Conservation (phyloP, 2,329 filamentous ascomycete genomes). For the Sphaerulina vaccinii region DNA sequence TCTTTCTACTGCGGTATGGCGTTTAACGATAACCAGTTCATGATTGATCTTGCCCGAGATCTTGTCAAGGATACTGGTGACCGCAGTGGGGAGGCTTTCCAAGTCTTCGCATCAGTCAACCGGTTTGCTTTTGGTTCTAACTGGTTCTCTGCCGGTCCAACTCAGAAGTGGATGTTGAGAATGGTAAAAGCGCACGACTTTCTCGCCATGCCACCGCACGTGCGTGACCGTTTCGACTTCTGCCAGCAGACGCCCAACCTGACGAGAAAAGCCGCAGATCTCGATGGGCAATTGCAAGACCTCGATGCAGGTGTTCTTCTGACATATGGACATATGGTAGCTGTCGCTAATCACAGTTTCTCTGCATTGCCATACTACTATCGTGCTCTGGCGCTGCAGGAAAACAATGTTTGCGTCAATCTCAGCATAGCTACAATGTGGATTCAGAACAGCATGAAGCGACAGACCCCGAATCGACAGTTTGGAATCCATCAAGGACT, state of each 20-base stretch:
- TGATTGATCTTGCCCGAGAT: slow-evolving; percentile 72
- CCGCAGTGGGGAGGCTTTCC: slow-evolving; percentile 77
- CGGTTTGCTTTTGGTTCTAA: slow-evolving; percentile 70
- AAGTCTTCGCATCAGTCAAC: slow-evolving; percentile 77
- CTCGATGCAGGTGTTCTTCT: slow-evolving; percentile 81
- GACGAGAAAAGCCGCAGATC: slow-evolving; percentile 31
- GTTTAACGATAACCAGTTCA: slow-evolving; percentile 73
- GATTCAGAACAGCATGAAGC: slow-evolving; percentile 83
- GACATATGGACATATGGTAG: slow-evolving; percentile 79
- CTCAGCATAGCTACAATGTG: slow-evolving; percentile 81
- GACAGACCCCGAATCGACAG: slow-evolving; percentile 86
- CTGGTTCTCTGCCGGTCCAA: slow-evolving; percentile 76
- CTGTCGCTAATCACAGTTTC: slow-evolving; percentile 77
- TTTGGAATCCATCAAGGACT: slow-evolving; percentile 83
- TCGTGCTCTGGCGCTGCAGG: slow-evolving; percentile 63
- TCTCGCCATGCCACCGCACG: slow-evolving; percentile 55
- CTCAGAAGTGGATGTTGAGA: slow-evolving; percentile 86
- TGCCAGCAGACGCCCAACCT: slow-evolving; percentile 42
- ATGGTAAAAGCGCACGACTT: slow-evolving; percentile 90
- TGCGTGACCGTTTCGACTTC: slow-evolving; percentile 46
- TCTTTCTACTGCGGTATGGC: slow-evolving; percentile 70
- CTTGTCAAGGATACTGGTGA: slow-evolving; percentile 71
- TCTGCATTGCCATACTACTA: slow-evolving; percentile 88
- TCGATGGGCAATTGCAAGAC: slow-evolving; percentile 19
- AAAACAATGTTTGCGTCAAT: slow-evolving; percentile 73